Evolutionary conservation across 768 basidiomycete genomes (phyloP).

Genomic region (Boletus vermiculosoides): DNA sequence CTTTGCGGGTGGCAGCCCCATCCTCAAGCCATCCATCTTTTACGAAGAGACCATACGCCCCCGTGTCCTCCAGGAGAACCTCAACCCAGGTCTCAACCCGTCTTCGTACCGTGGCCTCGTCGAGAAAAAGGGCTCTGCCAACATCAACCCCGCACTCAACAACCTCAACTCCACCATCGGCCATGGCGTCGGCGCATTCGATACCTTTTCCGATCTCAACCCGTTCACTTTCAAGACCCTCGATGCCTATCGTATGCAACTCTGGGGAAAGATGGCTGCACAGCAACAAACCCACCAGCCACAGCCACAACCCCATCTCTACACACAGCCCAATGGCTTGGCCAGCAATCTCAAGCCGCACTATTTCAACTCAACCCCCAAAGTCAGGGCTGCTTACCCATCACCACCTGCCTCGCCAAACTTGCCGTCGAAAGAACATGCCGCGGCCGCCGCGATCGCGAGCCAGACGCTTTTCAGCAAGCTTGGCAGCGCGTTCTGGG

Average conservation of each 20-base stretch:
- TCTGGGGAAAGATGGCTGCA: conserved; percentile 88
- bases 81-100: conserved; percentile 30
- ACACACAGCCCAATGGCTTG: conserved; percentile 35
- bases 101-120: conserved; percentile 19
- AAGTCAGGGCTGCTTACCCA: conserved; percentile 32
- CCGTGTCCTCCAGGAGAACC: conserved; percentile 23
- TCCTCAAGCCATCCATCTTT: conserved; percentile 32
- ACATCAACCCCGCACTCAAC: conserved; percentile 30
- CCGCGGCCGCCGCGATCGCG: conserved; percentile 60
- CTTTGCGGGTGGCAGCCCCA: conserved; percentile 26
- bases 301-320: conserved; percentile 31
- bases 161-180: conserved; percentile 24
- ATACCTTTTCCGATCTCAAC: conserved; percentile 75
- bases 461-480: conserved; percentile 72
- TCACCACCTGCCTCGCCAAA: conserved; percentile 44
- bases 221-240: conserved; percentile 86
- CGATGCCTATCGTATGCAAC: conserved; percentile 86
- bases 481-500: conserved; percentile 81
- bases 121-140: conserved; percentile 33
- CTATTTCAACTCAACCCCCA: conserved; percentile 27
- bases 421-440: conserved; percentile 34
- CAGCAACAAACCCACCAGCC: conserved; percentile 52
- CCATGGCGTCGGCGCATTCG: conserved; percentile 51
- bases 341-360: conserved; percentile 42
- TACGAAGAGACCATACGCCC: conserved; percentile 29